Percentiles rank a stretch among this genome's conserved stretches.
phyloP scores from a whole-genome alignment of 1,284 basidiomycete genomes.

The Irpex rosettiformis region DNA sequence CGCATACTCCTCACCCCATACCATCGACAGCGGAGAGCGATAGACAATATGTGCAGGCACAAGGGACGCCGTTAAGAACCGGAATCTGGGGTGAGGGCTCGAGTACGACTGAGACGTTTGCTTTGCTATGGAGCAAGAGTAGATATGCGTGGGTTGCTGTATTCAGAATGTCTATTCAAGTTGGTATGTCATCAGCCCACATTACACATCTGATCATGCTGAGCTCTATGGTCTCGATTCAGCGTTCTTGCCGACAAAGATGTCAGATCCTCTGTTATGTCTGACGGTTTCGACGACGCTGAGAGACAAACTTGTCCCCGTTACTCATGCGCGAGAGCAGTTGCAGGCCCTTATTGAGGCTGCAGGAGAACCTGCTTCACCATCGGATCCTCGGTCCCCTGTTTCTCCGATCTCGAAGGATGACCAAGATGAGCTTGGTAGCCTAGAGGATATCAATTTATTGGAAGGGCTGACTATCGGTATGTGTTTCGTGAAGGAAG shows the following conservation, averaged over 20 bases:
- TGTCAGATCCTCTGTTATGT: conserved; percentile 72
- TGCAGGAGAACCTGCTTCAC: conserved; percentile 29
- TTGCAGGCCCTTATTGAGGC: conserved; percentile 43
- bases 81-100: conserved; percentile 67
- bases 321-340: conserved; percentile 49
- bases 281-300: conserved; percentile 79
- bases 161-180: conserved; percentile 68
- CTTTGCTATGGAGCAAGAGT: conserved; percentile 56
- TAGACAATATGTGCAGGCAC: conserved; percentile 68
- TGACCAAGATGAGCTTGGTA: conserved; percentile 36
- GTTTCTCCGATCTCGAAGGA: conserved; percentile 17
- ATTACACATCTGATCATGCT: not conserved
- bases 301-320: conserved; percentile 61
- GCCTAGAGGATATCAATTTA: conserved; percentile 79
- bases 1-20: conserved; percentile 71
- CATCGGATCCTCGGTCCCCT: conserved; percentile 19
- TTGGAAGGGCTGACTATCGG: conserved; percentile 62
- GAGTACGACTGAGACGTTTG: conserved; percentile 45
- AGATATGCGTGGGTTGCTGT: conserved; percentile 70
- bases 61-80: conserved; percentile 70
- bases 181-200: conserved; percentile 56
- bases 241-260: conserved; percentile 75
- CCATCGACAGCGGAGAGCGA: conserved; percentile 67
- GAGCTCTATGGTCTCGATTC: conserved; percentile 3
- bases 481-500: conserved; percentile 21